Base-by-base conservation (phyloP, 345 rosid species). In the Angophora floribunda region DNA sequence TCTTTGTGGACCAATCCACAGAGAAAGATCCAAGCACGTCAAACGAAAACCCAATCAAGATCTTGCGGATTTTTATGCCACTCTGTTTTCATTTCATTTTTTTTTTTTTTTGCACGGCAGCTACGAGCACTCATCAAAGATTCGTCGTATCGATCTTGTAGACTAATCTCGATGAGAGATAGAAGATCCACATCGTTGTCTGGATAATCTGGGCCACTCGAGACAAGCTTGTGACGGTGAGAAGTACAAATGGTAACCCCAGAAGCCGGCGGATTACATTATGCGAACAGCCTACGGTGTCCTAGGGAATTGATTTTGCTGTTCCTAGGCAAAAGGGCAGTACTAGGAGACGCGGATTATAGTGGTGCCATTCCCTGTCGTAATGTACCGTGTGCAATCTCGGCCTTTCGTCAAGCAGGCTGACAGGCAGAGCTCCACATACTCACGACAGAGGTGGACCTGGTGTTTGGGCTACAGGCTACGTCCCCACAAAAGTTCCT, bases 341-440 rank as follows among this genome's bases (percentile, higher is more conserved):
- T 63, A 14, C 19, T 1, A 0, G 3, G 13, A 1, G 70, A 63
- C 36, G 1, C 36, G 17, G 36, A 63, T n/a, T 32, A 13, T 63
- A 6, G 36, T 6, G 8, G 28, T 63, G 70, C 36, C n/a, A 28
- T n/a, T 63, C 36, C 17, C 28, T 6, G n/a, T 63, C 36, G 2
- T 3, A 13, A 61, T 61, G 17, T 63, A 6, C 36, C 36, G 0
- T 1, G 9, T 63, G 36, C 36, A 63, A n/a, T 28, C 70, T 63
- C 2, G 70, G 2, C 4, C 70, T 61, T 28, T 61, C 2, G 6
- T 63, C 2, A n/a, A 13, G 36, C 70, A 63, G 2, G 36, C 4
- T 0, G 9, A 0, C 70, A n/a, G 0, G 1, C 36, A 3, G 1
- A 63, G 70, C 70, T n/a, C 17, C 30, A 5, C 3, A 0, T 59